Percentiles rank a stretch among this genome's conserved stretches.
These are phyloP conservation scores for Hysterium pulicare DNA, from an alignment of 2,329 filamentous ascomycete species.

Conservation along the genomic window DNA sequence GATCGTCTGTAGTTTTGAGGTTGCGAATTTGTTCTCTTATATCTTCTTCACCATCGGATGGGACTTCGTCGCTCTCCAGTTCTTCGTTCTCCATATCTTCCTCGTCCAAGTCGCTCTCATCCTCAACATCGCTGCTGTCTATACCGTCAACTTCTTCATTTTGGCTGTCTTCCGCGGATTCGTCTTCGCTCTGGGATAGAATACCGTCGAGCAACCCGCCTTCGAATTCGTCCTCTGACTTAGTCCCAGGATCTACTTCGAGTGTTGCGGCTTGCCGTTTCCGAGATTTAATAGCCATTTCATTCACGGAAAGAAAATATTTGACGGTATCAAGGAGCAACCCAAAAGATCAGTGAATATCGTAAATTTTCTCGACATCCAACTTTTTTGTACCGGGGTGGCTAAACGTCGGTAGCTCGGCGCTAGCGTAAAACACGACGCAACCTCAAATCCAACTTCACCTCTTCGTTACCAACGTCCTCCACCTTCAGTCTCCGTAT, in stretches of 20 bases:
- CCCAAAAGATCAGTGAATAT: too few relatives aligned
- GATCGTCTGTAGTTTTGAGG: slow-evolving; percentile 34
- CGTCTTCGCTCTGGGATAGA: slow-evolving; percentile 42
- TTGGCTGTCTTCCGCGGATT: slow-evolving; percentile 25
- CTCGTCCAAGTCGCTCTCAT: slow-evolving; percentile 24
- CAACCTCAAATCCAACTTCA: too few relatives aligned
- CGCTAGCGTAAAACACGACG: too few relatives aligned
- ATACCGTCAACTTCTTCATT: slow-evolving; percentile 25
- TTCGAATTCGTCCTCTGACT: slow-evolving; percentile 34
- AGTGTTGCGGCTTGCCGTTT: slow-evolving; percentile 45
- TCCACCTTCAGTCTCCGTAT: background rate
- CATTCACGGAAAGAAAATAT: background rate
- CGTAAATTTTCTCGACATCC: too few relatives aligned
- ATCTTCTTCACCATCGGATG: slow-evolving; percentile 39
- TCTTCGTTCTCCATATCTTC: slow-evolving; percentile 38
- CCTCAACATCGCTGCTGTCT: slow-evolving; percentile 31
- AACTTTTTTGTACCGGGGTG: slow-evolving; percentile 10
- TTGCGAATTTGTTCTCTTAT: slow-evolving; percentile 45
- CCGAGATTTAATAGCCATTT: slow-evolving; percentile 47
- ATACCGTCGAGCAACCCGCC: slow-evolving; percentile 42
- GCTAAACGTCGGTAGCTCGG: background rate
- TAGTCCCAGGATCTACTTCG: slow-evolving; percentile 27
- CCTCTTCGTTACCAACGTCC: too few relatives aligned
- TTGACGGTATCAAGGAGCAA: slow-evolving; percentile 14
- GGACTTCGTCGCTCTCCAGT: slow-evolving; percentile 39